Percentiles rank a stretch among this genome's conserved stretches.
These are phyloP conservation scores for Arabidopsis suecica DNA, from an alignment of 345 rosid species.

Conservation along the genomic window DNA sequence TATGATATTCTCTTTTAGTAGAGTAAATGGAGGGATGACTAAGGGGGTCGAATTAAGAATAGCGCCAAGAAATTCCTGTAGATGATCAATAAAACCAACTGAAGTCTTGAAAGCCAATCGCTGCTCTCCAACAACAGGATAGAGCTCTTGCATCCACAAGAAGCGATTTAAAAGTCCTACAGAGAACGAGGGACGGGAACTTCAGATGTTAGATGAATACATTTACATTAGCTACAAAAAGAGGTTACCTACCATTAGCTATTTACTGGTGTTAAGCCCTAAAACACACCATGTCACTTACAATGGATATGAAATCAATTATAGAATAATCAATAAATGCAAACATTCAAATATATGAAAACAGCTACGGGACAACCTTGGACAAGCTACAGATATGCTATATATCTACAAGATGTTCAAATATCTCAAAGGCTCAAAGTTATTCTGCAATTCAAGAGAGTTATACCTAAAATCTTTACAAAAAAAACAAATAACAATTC, in stretches of 20 bases:
- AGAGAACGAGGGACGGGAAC: constrained; percentile 27
- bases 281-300: neutral
- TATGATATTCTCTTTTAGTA: constrained; percentile 55
- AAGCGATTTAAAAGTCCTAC: constrained; percentile 91
- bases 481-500: neutral
- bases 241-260: neutral
- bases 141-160: constrained; percentile 85
- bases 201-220: constrained; percentile 21
- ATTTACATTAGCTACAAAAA: neutral
- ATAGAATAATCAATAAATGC: neutral
- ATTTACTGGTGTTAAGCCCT: neutral
- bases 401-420: constrained; percentile 3
- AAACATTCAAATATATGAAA: neutral
- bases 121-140: constrained; percentile 70
- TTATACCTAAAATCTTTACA: neutral
- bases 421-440: constrained; percentile 16
- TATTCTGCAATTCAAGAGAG: neutral
- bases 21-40: constrained; percentile 67
- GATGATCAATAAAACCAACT: constrained; percentile 86
- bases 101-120: constrained; percentile 80
- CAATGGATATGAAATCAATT: neutral
- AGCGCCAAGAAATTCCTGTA: constrained; percentile 88
- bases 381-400: constrained; percentile 5
- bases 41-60: constrained; percentile 69
- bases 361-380: neutral